Evolutionary conservation across 805 yeast genomes (phyloP), one percentile per base, ranked within the genome.

Genomic region (Candida sphagnicola): DNA sequence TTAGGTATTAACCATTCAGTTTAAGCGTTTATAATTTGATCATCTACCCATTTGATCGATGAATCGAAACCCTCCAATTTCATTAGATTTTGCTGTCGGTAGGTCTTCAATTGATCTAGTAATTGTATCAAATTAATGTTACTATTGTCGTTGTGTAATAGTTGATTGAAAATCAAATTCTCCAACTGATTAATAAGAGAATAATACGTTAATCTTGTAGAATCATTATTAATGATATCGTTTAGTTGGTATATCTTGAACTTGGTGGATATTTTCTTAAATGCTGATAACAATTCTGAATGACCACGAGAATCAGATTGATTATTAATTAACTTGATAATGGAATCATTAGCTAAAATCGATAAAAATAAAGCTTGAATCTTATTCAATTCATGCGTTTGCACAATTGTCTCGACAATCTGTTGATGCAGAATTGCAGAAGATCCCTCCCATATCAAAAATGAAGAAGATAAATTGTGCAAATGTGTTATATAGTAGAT

Each of bases 391-490:
- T 31, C 33, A 24, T 50, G 49, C 28, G 41, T 38, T 8, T 42
- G 31, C 8, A 51, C 29, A 18, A 59, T 51, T 30, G 44, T 28
- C 3, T 32, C 34, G 14, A 47, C 18, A n/a, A 53, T 38, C 12
- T 52, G 41, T 2, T 25, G 34, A 24, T 38, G 35, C 26, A 45
- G 46, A 10, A 42, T 44, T 4, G 32, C 33, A 1, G 51, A 36
- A 4, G 70, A 55, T 2, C 64, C 51, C 41, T 67, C 72, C 71
- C 70, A 67, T 15, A 67, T 67, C 36, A 66, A 46, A 23, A 61
- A 52, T 8, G 60, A 46, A n/a, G 62, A 50, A 33, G 50, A 48
- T 26, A 57, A 25, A 10, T 46, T 44, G 37, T 50, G 38, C 12
- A 67, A 42, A 15, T 35, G 26, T 12, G 40, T 35, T 4, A 67